Conservation (phyloP, 2,329 filamentous ascomycete species). For the Trichoderma breve region DNA sequence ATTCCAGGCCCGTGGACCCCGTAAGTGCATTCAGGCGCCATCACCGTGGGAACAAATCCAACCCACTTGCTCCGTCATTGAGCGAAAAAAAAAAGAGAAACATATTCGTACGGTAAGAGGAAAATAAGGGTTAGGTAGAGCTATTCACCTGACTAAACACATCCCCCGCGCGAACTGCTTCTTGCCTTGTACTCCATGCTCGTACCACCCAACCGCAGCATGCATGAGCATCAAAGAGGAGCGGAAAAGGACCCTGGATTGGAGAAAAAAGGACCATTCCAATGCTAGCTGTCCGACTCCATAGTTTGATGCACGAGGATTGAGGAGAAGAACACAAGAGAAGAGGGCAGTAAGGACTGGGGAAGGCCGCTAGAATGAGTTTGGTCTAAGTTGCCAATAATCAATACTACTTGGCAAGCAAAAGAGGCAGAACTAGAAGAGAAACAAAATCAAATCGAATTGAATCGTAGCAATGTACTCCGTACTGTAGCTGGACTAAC, state of each 20-base stretch:
- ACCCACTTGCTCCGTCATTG: neutral
- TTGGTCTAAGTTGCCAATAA: neutral
- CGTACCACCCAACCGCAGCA: constrained; percentile 6
- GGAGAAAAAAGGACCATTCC: neutral
- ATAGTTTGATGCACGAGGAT: neutral
- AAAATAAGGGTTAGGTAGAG: neutral
- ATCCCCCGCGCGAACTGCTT: neutral
- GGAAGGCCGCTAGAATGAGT: neutral
- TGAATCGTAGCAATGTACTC: neutral
- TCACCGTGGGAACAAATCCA: neutral
- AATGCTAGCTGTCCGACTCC: neutral
- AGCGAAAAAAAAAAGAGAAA: neutral
- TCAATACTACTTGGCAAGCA: neutral
- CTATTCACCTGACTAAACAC: neutral
- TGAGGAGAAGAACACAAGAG: neutral
- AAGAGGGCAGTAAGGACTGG: neutral
- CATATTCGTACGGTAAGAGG: neutral
- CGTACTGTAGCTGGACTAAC: neutral
- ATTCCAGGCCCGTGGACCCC: constrained; percentile 7
- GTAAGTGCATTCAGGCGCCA: neutral
- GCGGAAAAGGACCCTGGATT: neutral
- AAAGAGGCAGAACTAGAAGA: neutral
- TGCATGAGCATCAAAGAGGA: neutral
- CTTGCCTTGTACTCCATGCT: neutral
- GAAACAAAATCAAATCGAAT: neutral